phyloP scores from a whole-genome alignment of 192 early-diverging fungal genomes.

The Rhizoclosmatium sp. region DNA sequence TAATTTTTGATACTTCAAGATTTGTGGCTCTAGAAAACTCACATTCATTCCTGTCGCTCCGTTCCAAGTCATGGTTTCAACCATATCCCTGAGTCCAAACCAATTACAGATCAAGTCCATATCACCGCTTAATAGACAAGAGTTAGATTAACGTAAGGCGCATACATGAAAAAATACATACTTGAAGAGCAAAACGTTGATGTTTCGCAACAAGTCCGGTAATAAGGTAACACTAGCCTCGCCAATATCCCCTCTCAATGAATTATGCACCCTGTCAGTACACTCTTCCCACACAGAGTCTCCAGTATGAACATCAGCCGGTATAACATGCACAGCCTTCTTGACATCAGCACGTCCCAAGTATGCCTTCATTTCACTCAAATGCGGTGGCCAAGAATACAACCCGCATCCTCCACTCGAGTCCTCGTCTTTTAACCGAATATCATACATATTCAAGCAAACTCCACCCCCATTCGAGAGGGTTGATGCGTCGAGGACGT shows the following conservation, averaged over 20 bases:
- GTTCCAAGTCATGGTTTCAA: constrained; percentile 73
- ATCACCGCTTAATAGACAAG: constrained; percentile 64
- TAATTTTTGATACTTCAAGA: background rate
- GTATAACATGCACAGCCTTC: constrained; percentile 61
- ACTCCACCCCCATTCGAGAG: background rate
- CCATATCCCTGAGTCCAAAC: constrained; percentile 71
- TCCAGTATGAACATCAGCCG: background rate
- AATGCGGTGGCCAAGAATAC: constrained; percentile 52
- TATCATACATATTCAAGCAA: constrained; percentile 80
- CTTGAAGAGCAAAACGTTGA: constrained; percentile 67
- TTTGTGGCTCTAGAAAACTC: background rate
- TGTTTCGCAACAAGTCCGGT: background rate
- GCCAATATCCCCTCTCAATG: constrained; percentile 59
- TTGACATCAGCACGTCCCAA: constrained; percentile 57
- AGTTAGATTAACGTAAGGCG: background rate
- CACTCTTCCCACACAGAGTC: constrained; percentile 71
- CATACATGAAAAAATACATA: constrained; percentile 34
- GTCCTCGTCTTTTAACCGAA: constrained; percentile 64
- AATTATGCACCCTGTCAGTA: constrained; percentile 50
- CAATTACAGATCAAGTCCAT: constrained; percentile 85
- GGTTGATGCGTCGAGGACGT: constrained; percentile 41
- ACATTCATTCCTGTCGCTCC: constrained; percentile 68
- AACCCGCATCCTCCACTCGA: constrained; percentile 63
- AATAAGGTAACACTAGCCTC: constrained; percentile 52
- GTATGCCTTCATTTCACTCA: constrained; percentile 50